Evolutionary conservation across 257 asterid species (phyloP).

Genomic region (Ilex asprella): DNA sequence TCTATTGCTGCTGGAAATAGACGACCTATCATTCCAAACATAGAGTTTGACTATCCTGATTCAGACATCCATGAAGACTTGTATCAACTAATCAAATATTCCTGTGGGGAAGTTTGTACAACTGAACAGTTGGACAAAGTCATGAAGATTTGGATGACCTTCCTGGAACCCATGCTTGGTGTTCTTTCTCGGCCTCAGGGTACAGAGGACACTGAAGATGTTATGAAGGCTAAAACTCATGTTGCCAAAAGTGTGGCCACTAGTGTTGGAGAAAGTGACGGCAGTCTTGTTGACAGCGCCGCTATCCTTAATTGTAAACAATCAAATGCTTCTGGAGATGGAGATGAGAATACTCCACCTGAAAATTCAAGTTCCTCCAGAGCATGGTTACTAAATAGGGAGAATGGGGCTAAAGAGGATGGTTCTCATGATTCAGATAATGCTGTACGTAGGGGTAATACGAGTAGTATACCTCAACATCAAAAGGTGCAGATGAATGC

Average conservation of each 20-base stretch:
- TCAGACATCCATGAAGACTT: slow-evolving; percentile 4
- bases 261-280: neutral
- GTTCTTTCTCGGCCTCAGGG: neutral
- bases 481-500: slow-evolving; percentile 30
- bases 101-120: slow-evolving; percentile 2
- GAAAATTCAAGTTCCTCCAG: slow-evolving; percentile 31
- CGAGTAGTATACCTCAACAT: slow-evolving; percentile 27
- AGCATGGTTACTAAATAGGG: slow-evolving; percentile 25
- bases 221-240: neutral
- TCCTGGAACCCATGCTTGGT: slow-evolving; percentile 1
- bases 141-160: neutral
- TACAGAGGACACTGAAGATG: neutral
- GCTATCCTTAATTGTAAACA: slow-evolving; percentile 24
- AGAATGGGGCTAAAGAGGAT: slow-evolving; percentile 27
- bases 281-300: slow-evolving; percentile 27
- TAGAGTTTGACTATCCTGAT: neutral
- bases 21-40: neutral
- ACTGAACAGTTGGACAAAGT: slow-evolving; percentile 1
- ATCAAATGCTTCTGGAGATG: slow-evolving; percentile 26
- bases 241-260: neutral
- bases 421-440: slow-evolving; percentile 25
- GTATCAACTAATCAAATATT: slow-evolving; percentile 1
- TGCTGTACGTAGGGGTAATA: slow-evolving; percentile 19
- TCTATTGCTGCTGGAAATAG: slow-evolving; percentile 4
- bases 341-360: slow-evolving; percentile 23